Evolutionary conservation across 352 stramenopile genomes (phyloP), one percentile per base, ranked within the genome.

Genomic region (Phytopythium chamaehyphon): DNA sequence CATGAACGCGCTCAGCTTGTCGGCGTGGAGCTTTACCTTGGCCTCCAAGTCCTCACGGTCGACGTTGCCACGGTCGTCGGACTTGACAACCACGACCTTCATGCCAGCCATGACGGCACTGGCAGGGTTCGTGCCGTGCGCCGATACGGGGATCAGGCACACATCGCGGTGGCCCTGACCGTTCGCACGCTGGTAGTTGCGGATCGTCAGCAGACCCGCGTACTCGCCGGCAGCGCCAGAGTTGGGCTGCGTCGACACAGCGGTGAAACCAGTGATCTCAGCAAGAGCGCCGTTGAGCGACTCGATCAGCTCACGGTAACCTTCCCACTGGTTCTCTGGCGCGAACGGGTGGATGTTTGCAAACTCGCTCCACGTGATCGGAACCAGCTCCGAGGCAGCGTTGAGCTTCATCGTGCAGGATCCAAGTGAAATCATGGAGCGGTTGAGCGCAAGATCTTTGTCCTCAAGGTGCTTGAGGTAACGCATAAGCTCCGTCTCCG

Each of bases 341-440:
- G 87, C 97, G 62, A 99, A 99, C 33, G 97, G 97, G 64, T 99
- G 97, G 40, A 99, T 90, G 67, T 99, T 96, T 44, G 82, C 93
- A 68, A 99, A 98, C 62, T 98, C 94, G 31, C 79, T 83, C 97
- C 96, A 99, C 12, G 96, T 98, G 12, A 99, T 79, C 2, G 97
- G 96, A 37, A 97, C 90, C 73, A 99, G 93, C 76, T 99, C 96
- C 51, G 85, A 86, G 18, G 97, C 97, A 26, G 96, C 93, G 65
- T 99, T 99, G 10, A 99, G 83, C 78, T 99, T 99, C 97, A 99
- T 99, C n/a, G 97, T 99, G 67, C 97, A 99, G 18, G 95, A 99
- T 40, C 97, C 97, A 6, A 99, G 83, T 36, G 96, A 98, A 72
- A 99, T 99, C 97, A 99, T 99, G 47, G 95, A 98, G 52, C 97